Percentiles rank a stretch among this genome's conserved stretches.
Evolutionary conservation across 768 basidiomycete species (phyloP).

Genomic region (button mushroom (Agaricus bisporus)): DNA sequence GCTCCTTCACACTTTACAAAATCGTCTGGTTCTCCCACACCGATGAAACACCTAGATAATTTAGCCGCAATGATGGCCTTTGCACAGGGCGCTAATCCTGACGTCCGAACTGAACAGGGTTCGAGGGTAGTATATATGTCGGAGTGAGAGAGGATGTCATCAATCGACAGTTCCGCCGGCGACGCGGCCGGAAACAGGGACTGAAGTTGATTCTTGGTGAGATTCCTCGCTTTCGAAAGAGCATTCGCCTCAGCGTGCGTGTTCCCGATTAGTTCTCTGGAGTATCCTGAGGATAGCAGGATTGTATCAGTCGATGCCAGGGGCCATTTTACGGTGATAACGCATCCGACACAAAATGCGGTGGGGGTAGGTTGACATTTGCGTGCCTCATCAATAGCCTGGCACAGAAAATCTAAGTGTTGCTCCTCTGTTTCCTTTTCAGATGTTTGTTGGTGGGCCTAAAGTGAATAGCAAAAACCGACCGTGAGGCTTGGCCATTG

Average conservation of each 20-base stretch:
- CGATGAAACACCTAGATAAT: constrained; percentile 77
- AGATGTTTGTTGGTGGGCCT: background rate
- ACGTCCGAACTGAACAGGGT: constrained; percentile 87
- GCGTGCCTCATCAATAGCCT: constrained; percentile 66
- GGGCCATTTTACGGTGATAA: constrained; percentile 51
- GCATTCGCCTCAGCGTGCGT: constrained; percentile 98
- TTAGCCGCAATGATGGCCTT: constrained; percentile 70
- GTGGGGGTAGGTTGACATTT: constrained; percentile 64
- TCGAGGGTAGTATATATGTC: constrained; percentile 96
- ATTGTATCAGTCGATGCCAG: constrained; percentile 31
- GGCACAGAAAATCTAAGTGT: constrained; percentile 41
- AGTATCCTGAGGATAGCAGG: constrained; percentile 76
- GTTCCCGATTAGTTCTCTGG: constrained; percentile 87
- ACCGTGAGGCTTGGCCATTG: constrained; percentile 7
- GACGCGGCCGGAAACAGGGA: constrained; percentile 32
- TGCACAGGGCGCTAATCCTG: constrained; percentile 81
- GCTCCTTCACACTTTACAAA: constrained; percentile 94
- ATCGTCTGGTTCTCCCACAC: constrained; percentile 87
- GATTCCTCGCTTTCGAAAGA: constrained; percentile 57
- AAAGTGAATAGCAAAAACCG: background rate
- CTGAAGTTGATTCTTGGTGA: constrained; percentile 38
- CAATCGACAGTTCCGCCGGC: constrained; percentile 26
- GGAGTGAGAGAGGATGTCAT: constrained; percentile 48
- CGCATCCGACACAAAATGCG: constrained; percentile 91
- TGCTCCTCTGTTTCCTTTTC: constrained; percentile 8